Conservation (phyloP, 2,329 filamentous ascomycete species). For the Aspergillus arachidicola region DNA sequence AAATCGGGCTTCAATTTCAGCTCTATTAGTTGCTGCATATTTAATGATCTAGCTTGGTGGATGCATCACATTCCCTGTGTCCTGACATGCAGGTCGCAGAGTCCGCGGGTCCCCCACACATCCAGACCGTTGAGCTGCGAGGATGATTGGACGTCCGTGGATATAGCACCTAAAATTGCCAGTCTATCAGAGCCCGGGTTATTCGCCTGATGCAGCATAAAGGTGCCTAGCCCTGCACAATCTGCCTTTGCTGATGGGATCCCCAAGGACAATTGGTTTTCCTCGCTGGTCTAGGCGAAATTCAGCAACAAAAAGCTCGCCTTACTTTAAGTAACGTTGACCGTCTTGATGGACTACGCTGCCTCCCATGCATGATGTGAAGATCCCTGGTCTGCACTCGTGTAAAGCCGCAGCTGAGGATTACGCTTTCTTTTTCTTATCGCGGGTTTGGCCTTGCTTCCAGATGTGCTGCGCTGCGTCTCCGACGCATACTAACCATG, state of each 20-base stretch:
- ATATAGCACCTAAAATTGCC: constrained; percentile 7
- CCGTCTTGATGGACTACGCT: constrained; percentile 23
- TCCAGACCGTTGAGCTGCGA: constrained; percentile 17
- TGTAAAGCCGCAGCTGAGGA: constrained; percentile 20
- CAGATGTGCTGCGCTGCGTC: constrained; percentile 17
- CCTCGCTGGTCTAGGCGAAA: constrained; percentile 15
- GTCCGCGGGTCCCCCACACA: constrained; percentile 13
- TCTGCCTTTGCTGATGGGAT: constrained; percentile 16
- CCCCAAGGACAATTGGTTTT: constrained; percentile 16
- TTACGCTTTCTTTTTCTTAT: constrained; percentile 17
- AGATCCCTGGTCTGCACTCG: constrained; percentile 16
- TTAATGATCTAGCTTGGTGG: constrained; percentile 25
- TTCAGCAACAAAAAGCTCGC: constrained; percentile 24
- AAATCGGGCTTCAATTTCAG: constrained; percentile 14
- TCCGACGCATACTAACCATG: constrained; percentile 21
- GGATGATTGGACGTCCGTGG: constrained; percentile 14
- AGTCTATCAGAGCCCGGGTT: constrained; percentile 16
- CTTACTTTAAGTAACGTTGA: constrained; percentile 25
- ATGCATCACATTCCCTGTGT: constrained; percentile 35
- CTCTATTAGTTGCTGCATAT: constrained; percentile 18
- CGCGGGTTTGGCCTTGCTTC: constrained; percentile 9
- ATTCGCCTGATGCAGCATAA: constrained; percentile 13
- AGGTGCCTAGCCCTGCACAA: constrained; percentile 16
- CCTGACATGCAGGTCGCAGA: constrained; percentile 28
- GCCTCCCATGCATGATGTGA: constrained; percentile 20